Evolutionary conservation across 805 yeast genomes (phyloP).

Genomic region (Clavispora santaluciae): DNA sequence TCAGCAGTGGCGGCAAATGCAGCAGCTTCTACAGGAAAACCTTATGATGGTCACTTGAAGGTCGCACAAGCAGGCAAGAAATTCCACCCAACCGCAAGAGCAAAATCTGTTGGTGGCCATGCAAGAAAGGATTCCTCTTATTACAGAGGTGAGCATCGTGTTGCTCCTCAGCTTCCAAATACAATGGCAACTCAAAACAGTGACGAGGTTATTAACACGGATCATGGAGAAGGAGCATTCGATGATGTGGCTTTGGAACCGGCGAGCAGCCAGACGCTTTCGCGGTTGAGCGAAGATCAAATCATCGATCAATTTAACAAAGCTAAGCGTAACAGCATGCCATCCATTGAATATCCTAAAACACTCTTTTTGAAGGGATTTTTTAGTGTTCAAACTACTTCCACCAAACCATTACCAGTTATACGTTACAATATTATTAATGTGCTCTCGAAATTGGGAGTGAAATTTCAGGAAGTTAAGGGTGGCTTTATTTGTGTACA

Average conservation of each 20-base stretch:
- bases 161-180: slow-evolving; percentile 43
- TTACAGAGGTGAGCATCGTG: slow-evolving; percentile 16
- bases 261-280: slow-evolving; percentile 26
- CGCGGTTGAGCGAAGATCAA: slow-evolving; percentile 36
- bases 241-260: slow-evolving; percentile 52
- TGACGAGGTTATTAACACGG: slow-evolving; percentile 31
- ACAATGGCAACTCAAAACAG: slow-evolving; percentile 39
- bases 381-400: slow-evolving; percentile 90
- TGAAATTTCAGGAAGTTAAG: slow-evolving; percentile 79
- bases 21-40: slow-evolving; percentile 4
- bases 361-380: slow-evolving; percentile 89
- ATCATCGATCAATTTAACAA: slow-evolving; percentile 39
- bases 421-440: slow-evolving; percentile 80
- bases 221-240: slow-evolving; percentile 44
- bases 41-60: slow-evolving; percentile 1
- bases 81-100: slow-evolving; percentile 80
- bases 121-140: slow-evolving; percentile 55
- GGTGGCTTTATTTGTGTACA: slow-evolving; percentile 91
- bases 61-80: slow-evolving; percentile 16
- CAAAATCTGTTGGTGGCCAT: slow-evolving; percentile 79
- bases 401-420: slow-evolving; percentile 85
- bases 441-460: slow-evolving; percentile 70
- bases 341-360: slow-evolving; percentile 88
- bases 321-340: slow-evolving; percentile 79
- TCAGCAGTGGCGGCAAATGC: background rate